Evolutionary conservation across 225 moss, liverwort and hornwort species (phyloP), one percentile per base, ranked within the genome.

Genomic region (Sphagnum contortum): DNA sequence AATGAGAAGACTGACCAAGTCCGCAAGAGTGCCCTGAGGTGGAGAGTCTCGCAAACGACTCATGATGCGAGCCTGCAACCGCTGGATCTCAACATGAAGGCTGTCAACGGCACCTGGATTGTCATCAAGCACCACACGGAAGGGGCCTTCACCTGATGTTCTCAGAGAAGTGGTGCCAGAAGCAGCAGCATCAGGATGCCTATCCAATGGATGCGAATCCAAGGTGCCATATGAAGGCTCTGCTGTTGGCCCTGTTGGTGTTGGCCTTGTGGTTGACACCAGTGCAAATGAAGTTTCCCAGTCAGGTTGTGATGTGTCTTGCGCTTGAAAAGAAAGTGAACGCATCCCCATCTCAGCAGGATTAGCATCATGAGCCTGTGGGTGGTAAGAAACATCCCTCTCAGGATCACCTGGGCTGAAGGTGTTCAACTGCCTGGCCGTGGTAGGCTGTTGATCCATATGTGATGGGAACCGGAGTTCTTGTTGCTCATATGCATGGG

Each of bases 231-330:
- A 74, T 49, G 80, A 64, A 50, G 86, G 77, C 57, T 90, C 90
- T 46, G 73, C 56, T 72, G 57, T 58, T 69, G 74, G 65, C 55
- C 77, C 78, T 55, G 81, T 74, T 5, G 75, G 73, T 59, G 82
- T 80, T 71, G 96, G 90, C 76, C 96, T 83, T 51, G 88, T 77
- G 9, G 92, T 89, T 57, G 92, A 96, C 66, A 90, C 96, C 59
- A 92, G 75, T 52, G 92, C 92, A 73, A 92, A 90, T 12, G 92
- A 87, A 45, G 96, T 87, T 75, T 96, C 96, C 96, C 90, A 88
- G 66, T 96, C 94, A 68, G 84, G 84, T 72, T 91, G 94, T 44
- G 80, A 82, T 54, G 75, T 65, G 59, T 72, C 80, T 70, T 77
- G 74, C 53, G 66, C 82, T 48, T 80, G 82, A 54, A 80, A 80